Evolutionary conservation across 108 stramenopile genomes (phyloP), one percentile per base, ranked within the genome.

Genomic region (Cyclostephanos tholiformis): DNA sequence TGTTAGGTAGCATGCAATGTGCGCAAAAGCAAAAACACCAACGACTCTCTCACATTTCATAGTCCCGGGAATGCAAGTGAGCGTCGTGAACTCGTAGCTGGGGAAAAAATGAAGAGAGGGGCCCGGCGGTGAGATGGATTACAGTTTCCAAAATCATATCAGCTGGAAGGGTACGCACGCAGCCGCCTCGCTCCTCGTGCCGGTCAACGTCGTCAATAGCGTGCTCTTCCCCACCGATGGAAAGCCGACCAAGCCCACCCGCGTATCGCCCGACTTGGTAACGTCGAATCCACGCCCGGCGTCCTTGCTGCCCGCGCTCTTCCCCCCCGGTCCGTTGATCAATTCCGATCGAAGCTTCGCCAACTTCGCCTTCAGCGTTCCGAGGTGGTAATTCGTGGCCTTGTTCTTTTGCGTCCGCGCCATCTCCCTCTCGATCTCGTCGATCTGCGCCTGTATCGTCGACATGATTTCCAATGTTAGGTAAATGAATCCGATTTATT

Each of bases 51-150:
- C 43, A 76, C 96, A 99, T 69, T 98, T 89, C 94, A 99, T 94
- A 10, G 97, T 98, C 41, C 99, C 99, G 11, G 99, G 99, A 49
- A 99, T 98, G 53, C 98, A 98, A 0, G 98, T 99, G 27, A 99
- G 82, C 8, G 99, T 99, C 8, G 99, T 99, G 76, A 99, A 99
- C 79, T 99, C 98, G 72, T 99, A 98, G n/a, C n/a, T n/a, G n/a
- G n/a, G n/a, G n/a, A n/a, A n/a, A n/a, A n/a, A n/a, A n/a, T n/a
- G n/a, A n/a, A n/a, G n/a, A n/a, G n/a, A n/a, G n/a, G n/a, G n/a
- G n/a, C n/a, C n/a, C n/a, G n/a, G n/a, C n/a, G n/a, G n/a, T n/a
- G n/a, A n/a, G n/a, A n/a, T n/a, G n/a, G n/a, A n/a, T n/a, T n/a
- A n/a, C n/a, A n/a, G n/a, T n/a, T n/a, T n/a, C n/a, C n/a, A n/a